phyloP scores from a whole-genome alignment of 2,329 filamentous ascomycete species.

The Colletotrichum sp. region DNA sequence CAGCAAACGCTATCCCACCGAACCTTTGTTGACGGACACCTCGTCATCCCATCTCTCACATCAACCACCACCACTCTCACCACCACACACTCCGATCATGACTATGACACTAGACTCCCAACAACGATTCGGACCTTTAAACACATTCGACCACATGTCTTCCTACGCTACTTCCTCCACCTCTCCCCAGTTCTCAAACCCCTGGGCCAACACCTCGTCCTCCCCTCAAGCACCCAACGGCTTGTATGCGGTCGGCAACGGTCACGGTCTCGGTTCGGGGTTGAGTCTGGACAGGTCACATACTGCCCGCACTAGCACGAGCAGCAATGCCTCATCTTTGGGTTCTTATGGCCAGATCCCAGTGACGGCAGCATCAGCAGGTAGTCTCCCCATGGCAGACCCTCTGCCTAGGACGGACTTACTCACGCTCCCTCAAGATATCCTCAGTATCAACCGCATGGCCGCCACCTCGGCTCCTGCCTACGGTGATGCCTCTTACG shows the following conservation, averaged over 20 bases:
- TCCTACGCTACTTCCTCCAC: constrained; percentile 59
- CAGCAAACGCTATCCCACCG: constrained; percentile 43
- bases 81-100: constrained; percentile 61
- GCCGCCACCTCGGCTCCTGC: constrained; percentile 64
- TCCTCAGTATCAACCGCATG: constrained; percentile 71
- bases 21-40: constrained; percentile 24
- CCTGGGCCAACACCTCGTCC: constrained; percentile 73
- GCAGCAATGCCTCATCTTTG: constrained; percentile 64
- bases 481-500: constrained; percentile 73
- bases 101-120: constrained; percentile 95
- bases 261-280: constrained; percentile 60
- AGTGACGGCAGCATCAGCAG: constrained; percentile 75
- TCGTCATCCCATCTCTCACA: constrained; percentile 16
- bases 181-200: constrained; percentile 86
- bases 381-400: constrained; percentile 62
- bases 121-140: constrained; percentile 77
- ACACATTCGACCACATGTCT: constrained; percentile 77
- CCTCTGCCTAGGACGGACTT: constrained; percentile 68
- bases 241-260: constrained; percentile 65
- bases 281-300: constrained; percentile 60
- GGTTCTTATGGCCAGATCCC: constrained; percentile 76
- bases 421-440: constrained; percentile 77
- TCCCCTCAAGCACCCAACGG: constrained; percentile 50
- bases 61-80: background rate
- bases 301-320: constrained; percentile 61